A percentile compares a stretch with the other conserved stretches of the same genome.
phyloP scores from a whole-genome alignment of 1,284 basidiomycete species.

The Ceratobasidium sp. region DNA sequence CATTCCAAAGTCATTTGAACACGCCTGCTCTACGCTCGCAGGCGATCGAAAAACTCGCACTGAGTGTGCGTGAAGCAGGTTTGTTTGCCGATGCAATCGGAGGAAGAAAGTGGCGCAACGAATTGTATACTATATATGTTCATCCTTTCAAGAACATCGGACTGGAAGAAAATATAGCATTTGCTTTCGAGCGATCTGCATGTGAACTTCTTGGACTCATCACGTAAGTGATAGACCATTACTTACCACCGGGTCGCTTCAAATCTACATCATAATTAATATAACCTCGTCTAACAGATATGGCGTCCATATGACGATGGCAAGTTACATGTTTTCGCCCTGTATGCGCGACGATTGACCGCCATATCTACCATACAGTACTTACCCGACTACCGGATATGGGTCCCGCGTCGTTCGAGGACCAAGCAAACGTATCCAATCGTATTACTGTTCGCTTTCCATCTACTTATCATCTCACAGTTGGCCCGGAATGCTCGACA shows the following conservation, averaged over 20 bases:
- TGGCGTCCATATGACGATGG: constrained; percentile 83
- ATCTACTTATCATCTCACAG: constrained; percentile 51
- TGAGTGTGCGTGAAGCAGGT: constrained; percentile 71
- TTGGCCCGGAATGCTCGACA: constrained; percentile 79
- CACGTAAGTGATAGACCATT: constrained; percentile 68
- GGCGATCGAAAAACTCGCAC: constrained; percentile 67
- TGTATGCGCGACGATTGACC: constrained; percentile 54
- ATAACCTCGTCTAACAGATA: not conserved
- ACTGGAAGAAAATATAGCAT: constrained; percentile 67
- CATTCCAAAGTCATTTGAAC: constrained; percentile 61
- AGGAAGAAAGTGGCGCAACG: constrained; percentile 79
- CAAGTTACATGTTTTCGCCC: constrained; percentile 48
- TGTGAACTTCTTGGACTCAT: constrained; percentile 88
- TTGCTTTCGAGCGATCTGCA: constrained; percentile 88
- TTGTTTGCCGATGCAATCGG: constrained; percentile 71
- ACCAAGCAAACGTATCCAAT: constrained; percentile 81
- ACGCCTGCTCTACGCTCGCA: constrained; percentile 64
- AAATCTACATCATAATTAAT: not conserved
- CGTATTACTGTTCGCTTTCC: constrained; percentile 36
- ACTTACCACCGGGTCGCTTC: not conserved
- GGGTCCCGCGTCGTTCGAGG: constrained; percentile 85
- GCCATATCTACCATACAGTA: constrained; percentile 44
- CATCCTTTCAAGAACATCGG: constrained; percentile 61
- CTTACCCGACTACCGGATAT: constrained; percentile 67
- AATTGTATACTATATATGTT: constrained; percentile 83